Conservation (phyloP, 2,329 filamentous ascomycete species). For the Botrytis medusae region DNA sequence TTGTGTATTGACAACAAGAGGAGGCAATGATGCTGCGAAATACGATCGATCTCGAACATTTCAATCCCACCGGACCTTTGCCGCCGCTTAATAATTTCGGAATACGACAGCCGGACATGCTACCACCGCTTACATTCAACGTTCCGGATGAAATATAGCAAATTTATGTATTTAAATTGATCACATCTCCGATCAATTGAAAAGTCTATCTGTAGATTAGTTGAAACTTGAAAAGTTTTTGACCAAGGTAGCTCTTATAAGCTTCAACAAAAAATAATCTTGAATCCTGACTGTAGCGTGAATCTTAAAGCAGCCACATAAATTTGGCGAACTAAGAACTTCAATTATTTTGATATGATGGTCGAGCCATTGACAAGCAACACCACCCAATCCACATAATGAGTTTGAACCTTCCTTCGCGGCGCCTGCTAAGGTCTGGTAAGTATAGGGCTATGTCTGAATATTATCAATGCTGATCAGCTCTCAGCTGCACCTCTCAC, state of each 20-base stretch:
- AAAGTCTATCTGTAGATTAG: neutral
- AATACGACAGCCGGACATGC: neutral
- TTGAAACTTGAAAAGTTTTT: neutral
- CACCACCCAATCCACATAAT: slow-evolving; percentile 45
- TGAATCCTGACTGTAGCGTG: neutral
- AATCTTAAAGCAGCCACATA: slow-evolving; percentile 19
- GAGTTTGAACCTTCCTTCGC: slow-evolving; percentile 64
- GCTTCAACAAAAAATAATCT: neutral
- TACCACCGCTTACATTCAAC: neutral
- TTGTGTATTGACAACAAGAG: slow-evolving; percentile 9
- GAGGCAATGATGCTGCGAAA: neutral
- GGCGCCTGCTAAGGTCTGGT: slow-evolving; percentile 63
- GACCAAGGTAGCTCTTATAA: neutral
- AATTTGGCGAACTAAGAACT: slow-evolving; percentile 23
- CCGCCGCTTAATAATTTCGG: slow-evolving; percentile 17
- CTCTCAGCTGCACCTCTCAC: slow-evolving; percentile 31
- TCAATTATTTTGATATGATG: slow-evolving; percentile 22
- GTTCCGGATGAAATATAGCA: neutral
- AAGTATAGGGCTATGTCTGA: slow-evolving; percentile 37
- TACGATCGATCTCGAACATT: slow-evolving; percentile 21
- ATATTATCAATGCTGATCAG: slow-evolving; percentile 30
- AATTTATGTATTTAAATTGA: too few relatives aligned
- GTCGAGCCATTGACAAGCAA: neutral
- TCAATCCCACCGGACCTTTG: slow-evolving; percentile 12
- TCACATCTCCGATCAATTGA: too few relatives aligned